Evolutionary conservation across 345 rosid species (phyloP), one percentile per base, ranked within the genome.

Genomic region (Euclidium syriacum): DNA sequence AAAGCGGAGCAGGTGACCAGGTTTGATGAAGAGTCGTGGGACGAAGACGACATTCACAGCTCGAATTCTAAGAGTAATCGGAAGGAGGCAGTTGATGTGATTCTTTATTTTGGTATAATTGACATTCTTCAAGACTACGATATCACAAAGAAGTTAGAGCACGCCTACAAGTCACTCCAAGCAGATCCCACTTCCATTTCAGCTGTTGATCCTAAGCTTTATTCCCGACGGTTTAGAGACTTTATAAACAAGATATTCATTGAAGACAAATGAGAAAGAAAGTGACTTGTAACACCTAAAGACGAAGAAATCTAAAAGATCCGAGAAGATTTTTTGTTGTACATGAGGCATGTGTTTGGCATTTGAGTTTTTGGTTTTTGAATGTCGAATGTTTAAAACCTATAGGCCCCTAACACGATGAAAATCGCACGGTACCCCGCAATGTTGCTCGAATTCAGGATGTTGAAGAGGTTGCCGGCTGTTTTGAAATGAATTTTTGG

Each of bases 111-210:
- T 34, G 88, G 88, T 35, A 72, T 83, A 33, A 83, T 83, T 49
- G 88, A 83, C 51, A 83, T 83, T 68, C 72, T 83, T 34, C 88
- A 83, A 67, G 85, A 83, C 68, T 83, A 83, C 27, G 87, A 83
- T 57, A 83, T 83, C n/a, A 78, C 79, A 38, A 83, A 83, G 75
- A 83, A 78, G 67, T 67, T 83, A 48, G 88, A 83, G 75, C 88
- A 80, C 40, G 88, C 82, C 7, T 83, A 83, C 80, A 83, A 83
- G 57, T 83, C 88, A 53, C 74, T 80, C 20, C 88, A 83, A 33
- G 81, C 64, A 19, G 81, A 83, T 63, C 81, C 88, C 18, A 6
- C 76, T 23, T 83, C 85, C n/a, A 83, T 83, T 63, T 83, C 88
- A 42, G 85, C 88, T 4, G 88, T 83, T 17, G 88, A 83, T 68